Evolutionary conservation across 176 grass and related monocot genomes (phyloP), one percentile per base, ranked within the genome.

Genomic region (Aegilops umbellulata): DNA sequence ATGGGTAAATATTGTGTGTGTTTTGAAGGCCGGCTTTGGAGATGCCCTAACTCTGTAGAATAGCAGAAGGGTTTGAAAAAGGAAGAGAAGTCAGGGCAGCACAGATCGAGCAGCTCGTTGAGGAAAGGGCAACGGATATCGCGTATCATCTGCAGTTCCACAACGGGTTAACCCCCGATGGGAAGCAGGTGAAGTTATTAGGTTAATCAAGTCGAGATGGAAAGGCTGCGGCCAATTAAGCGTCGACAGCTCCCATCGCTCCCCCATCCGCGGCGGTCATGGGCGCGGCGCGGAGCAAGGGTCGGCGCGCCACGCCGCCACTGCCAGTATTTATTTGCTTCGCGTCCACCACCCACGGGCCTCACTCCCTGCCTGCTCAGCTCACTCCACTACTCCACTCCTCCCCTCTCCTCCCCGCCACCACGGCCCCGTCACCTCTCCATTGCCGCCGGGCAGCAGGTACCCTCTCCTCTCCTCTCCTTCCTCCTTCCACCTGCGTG

Each of bases 251-350:
- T 76, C 61, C 69, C 68, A 49, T 20, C 3, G 75, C 81, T 16
- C 35, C 8, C 77, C 68, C 60, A 47, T 61, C 72, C 30, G 87
- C 66, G 30, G 66, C 66, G 81, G 81, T 60, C 81, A 80, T 84
- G 87, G 80, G 80, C 80, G 32, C 15, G 74, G 74, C 69, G 31
- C 38, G 39, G 53, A 16, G 22, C 78, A 49, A 73, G 69, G 34
- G 13, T 66, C 78, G 69, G 85, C 35, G 47, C 24, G 76, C 73
- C 49, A 29, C 80, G 23, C 58, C 24, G 15, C 12, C 30, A 10
- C 31, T 32, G 2, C 66, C 17, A 65, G 8, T 80, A 80, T 80
- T 65, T 80, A 79, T 80, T 80, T 65, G 78, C 60, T 29, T 25
- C 62, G 19, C 2, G 25, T 10, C 17, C 77, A 65, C 23, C 60